These are phyloP conservation scores for Pyricularia sp. DNA, from an alignment of 2,329 filamentous ascomycete genomes.

Conservation along the genomic window DNA sequence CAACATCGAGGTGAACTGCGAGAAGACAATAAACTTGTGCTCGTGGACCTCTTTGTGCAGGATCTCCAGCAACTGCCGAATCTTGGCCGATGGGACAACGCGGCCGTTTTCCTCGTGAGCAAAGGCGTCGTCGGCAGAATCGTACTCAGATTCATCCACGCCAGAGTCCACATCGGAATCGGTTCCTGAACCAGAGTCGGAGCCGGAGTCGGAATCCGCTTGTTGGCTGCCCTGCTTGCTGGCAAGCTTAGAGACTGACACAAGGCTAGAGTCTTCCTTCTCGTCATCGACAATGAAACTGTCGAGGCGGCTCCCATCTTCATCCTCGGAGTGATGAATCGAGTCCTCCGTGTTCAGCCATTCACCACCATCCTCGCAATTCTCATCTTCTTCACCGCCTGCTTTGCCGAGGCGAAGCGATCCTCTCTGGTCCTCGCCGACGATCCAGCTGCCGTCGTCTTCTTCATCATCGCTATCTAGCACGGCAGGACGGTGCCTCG, in stretches of 20 bases:
- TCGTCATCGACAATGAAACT: slow-evolving; percentile 44
- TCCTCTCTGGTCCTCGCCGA: slow-evolving; percentile 52
- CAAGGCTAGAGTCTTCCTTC: slow-evolving; percentile 20
- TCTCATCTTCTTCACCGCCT: slow-evolving; percentile 74
- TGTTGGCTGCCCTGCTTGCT: slow-evolving; percentile 11
- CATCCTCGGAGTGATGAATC: slow-evolving; percentile 38
- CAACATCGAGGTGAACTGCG: slow-evolving; percentile 96
- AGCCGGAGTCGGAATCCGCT: slow-evolving; percentile 16
- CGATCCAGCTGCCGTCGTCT: slow-evolving; percentile 64
- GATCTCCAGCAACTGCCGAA: slow-evolving; percentile 71
- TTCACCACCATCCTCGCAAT: slow-evolving; percentile 77
- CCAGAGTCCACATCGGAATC: slow-evolving; percentile 8
- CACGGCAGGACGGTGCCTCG: slow-evolving; percentile 41
- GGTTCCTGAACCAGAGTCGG: slow-evolving; percentile 25
- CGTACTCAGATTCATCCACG: background rate
- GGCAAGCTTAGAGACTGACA: slow-evolving; percentile 18
- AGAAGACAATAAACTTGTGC: slow-evolving; percentile 98
- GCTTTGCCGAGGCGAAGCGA: slow-evolving; percentile 55
- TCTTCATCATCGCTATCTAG: slow-evolving; percentile 52
- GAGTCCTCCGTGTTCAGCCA: slow-evolving; percentile 63
- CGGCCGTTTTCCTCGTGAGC: slow-evolving; percentile 15
- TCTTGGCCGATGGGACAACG: slow-evolving; percentile 72
- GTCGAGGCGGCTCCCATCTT: slow-evolving; percentile 39
- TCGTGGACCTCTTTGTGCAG: slow-evolving; percentile 63
- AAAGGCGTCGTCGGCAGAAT: background rate